These are phyloP conservation scores for Pleoardoris graminearum DNA, from an alignment of 2,329 filamentous ascomycete species.

Conservation along the genomic window DNA sequence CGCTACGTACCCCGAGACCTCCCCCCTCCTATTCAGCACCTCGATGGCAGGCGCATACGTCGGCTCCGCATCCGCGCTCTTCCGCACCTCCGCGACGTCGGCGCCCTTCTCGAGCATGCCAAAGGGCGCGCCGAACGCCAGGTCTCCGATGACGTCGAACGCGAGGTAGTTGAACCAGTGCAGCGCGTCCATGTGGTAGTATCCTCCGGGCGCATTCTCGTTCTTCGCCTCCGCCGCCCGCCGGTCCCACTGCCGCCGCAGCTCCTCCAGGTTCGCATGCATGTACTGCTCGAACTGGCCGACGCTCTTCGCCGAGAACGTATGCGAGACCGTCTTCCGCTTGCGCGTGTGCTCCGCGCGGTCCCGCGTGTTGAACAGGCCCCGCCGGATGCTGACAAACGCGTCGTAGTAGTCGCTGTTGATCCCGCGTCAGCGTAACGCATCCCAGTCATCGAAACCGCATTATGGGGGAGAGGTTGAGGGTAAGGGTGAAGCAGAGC, in stretches of 20 bases:
- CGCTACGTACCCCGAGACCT: slow-evolving; percentile 69
- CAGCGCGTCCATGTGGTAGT: slow-evolving; percentile 71
- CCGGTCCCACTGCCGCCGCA: slow-evolving; percentile 73
- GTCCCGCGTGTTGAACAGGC: slow-evolving; percentile 87
- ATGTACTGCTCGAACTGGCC: slow-evolving; percentile 89
- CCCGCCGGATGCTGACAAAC: slow-evolving; percentile 83
- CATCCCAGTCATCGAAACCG: too few species aligned
- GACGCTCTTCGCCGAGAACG: slow-evolving; percentile 80
- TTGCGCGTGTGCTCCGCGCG: slow-evolving; percentile 83
- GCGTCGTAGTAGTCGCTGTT: slow-evolving; percentile 83
- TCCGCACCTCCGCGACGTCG: slow-evolving; percentile 75
- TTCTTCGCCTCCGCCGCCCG: slow-evolving; percentile 56
- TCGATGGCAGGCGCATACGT: slow-evolving; percentile 79
- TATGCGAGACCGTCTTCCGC: slow-evolving; percentile 85
- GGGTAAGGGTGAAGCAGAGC: not conserved
- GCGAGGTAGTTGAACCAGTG: slow-evolving; percentile 78
- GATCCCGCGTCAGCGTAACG: not conserved
- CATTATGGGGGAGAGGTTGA: too few species aligned
- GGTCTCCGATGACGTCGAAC: slow-evolving; percentile 57
- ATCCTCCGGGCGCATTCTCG: slow-evolving; percentile 44
- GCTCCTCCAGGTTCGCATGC: slow-evolving; percentile 73
- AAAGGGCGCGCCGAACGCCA: slow-evolving; percentile 77
- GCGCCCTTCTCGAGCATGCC: slow-evolving; percentile 79
- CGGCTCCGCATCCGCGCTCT: slow-evolving; percentile 62
- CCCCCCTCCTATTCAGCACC: slow-evolving; percentile 84